These are phyloP conservation scores for Pseudoscleropodium purum DNA, from an alignment of 225 moss, liverwort and hornwort genomes.

Conservation along the genomic window DNA sequence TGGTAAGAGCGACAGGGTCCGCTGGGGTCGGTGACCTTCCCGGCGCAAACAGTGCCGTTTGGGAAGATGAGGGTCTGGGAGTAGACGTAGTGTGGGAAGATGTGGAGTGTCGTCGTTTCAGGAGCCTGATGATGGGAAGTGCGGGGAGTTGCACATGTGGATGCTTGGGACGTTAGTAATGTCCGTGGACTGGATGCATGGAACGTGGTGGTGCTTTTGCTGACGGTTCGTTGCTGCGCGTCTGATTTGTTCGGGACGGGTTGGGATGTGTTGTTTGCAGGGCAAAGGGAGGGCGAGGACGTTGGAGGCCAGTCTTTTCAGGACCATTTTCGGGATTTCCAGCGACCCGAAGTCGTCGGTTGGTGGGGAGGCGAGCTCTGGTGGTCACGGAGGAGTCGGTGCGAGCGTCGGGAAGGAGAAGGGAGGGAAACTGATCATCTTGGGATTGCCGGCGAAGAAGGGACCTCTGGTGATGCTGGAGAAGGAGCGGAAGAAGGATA, in stretches of 20 bases:
- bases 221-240: background rate
- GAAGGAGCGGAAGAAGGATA: constrained; percentile 90
- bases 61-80: background rate
- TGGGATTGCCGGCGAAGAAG: constrained; percentile 64
- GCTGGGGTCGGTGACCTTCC: background rate
- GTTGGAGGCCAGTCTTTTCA: constrained; percentile 27
- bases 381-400: background rate
- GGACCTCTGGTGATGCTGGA: constrained; percentile 81
- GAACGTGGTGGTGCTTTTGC: background rate
- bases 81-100: background rate
- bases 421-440: constrained; percentile 46
- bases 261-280: background rate
- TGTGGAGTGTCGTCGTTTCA: background rate
- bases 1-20: constrained; percentile 1
- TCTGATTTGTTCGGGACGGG: background rate
- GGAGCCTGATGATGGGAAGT: background rate
- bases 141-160: background rate
- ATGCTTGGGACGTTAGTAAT: background rate
- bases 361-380: constrained; percentile 11
- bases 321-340: constrained; percentile 33
- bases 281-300: constrained; percentile 35
- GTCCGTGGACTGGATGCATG: background rate
- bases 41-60: background rate
- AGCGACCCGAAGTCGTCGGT: constrained; percentile 39
- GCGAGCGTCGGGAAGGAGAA: constrained; percentile 35